Evolutionary conservation across 2,329 filamentous ascomycete species (phyloP).

Genomic region (Fusarium continuum): DNA sequence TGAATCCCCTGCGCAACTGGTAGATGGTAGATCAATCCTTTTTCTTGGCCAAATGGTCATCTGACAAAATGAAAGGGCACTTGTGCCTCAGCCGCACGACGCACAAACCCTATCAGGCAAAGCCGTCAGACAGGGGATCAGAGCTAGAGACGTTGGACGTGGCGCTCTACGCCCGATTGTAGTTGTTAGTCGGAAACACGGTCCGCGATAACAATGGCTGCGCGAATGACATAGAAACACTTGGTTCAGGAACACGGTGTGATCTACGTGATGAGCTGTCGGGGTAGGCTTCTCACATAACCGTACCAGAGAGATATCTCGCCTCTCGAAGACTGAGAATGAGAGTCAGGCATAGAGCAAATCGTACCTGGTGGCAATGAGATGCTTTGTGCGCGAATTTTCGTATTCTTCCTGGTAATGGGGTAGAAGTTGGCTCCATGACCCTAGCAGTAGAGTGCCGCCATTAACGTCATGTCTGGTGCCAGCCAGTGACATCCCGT

Average conservation of each 20-base stretch:
- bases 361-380: too few species aligned
- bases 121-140: background rate
- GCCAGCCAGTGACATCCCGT: background rate
- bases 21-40: too few species aligned
- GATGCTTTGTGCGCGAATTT: background rate
- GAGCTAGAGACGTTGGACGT: background rate
- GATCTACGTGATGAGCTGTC: too few species aligned
- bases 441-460: background rate
- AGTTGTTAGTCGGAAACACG: background rate
- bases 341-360: too few species aligned
- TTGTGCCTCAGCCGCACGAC: slow-evolving; percentile 17
- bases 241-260: background rate
- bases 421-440: background rate
- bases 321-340: too few species aligned
- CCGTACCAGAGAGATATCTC: too few species aligned
- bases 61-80: background rate
- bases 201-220: background rate
- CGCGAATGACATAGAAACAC: background rate
- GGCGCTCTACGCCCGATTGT: background rate
- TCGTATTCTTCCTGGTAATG: too few species aligned
- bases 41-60: too few species aligned
- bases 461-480: background rate
- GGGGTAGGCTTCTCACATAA: too few species aligned
- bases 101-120: background rate
- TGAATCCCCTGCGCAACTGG: too few species aligned